Base-by-base conservation (phyloP, 371 early-diverging fungal species). In the Mucor indicus region DNA sequence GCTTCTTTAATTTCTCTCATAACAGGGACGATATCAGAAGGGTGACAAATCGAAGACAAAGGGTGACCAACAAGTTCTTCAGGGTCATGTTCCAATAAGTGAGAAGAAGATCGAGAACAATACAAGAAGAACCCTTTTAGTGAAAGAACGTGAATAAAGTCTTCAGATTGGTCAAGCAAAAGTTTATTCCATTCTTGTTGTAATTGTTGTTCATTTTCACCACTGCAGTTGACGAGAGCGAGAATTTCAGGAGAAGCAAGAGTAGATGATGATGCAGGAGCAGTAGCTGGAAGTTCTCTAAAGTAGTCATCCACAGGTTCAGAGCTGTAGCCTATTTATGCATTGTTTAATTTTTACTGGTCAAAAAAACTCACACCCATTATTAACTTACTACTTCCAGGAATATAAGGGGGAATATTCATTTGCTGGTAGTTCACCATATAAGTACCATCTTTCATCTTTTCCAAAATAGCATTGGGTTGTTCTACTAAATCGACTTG, bases 401-500 rank as follows among this genome's bases (percentile, higher is more conserved):
- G 65, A 44, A 69, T 57, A 49, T 63, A 60, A 33, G 68, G 61
- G 13, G 67, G 58, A 2, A 73, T 44, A n/a, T 65, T 64, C 51
- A 62, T 67, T 13, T 57, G 58, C 9, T 75, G 73, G 33, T 74
- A 81, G 33, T 84, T 84, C 19, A 83, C 81, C 53, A 66, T 57
- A 32, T 77, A 81, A 8, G 72, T 71, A 29, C 72, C 79, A 50
- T 78, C 80, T 60, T 68, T 69, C 79, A 81, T 74, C 36, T 75
- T 75, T 20, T 74, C 68, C 27, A 86, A 55, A 45, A 86, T 85
- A 9, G 79, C 77, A 53, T 85, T 78, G 21, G 87, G 85, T 47
- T 86, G 86, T 33, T 82, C 83, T 3, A 86, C 81, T 24, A 87
- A 52, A 52, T 87, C 87, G 1, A 84, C 77, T 57, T 86, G 87